Base-by-base conservation (phyloP, 208 protist genomes). In the Wallacemonas sp. region DNA sequence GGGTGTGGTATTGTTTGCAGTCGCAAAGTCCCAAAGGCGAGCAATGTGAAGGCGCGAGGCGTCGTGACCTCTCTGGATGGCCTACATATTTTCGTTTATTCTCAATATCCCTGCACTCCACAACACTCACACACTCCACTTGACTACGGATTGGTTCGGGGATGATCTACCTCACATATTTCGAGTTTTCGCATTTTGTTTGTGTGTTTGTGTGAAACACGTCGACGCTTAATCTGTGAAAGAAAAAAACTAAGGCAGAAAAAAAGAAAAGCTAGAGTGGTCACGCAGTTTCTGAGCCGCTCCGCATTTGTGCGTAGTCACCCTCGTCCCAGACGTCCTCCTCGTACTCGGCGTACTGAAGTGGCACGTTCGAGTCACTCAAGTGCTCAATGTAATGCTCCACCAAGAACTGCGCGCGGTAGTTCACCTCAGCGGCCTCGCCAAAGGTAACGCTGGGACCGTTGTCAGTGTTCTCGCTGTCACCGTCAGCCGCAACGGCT, bases 301-400 rank as follows among this genome's bases (percentile, higher is more conserved):
- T 48, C 36, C 41, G 39, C 70, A 83, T 77, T 23, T 71, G 65
- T 33, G 68, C 66, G 46, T 87, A 85, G 43, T 90, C 87, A 4
- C 90, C 90, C 5, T 90, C 90, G 56, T 95, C 90, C 90, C 90
- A 95, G 9, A 95, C 87, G 24, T 93, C 90, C 49, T 95, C 87
- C 9, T 87, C 90, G 52, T 39, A 11, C 64, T 95, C 90, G 11
- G 90, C 90, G 61, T 95, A 95, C 32, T 78, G 84, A 32, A 95
- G 73, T 23, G 63, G 68, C 16, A 90, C 74, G 8, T 64, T 43
- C 1, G 81, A 72, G 56, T 93, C 71, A 24, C 67, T 65, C 30
- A 93, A 62, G 44, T 81, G 78, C 1, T 65, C 64, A 17, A 88
- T 70, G 63, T 93, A 95, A 49, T 93, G 71, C 43, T 92, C 85